A percentile compares a stretch with the other conserved stretches of the same genome.
These are phyloP conservation scores for Didymellaceae sp. DNA, from an alignment of 2,329 filamentous ascomycete genomes.

Conservation along the genomic window DNA sequence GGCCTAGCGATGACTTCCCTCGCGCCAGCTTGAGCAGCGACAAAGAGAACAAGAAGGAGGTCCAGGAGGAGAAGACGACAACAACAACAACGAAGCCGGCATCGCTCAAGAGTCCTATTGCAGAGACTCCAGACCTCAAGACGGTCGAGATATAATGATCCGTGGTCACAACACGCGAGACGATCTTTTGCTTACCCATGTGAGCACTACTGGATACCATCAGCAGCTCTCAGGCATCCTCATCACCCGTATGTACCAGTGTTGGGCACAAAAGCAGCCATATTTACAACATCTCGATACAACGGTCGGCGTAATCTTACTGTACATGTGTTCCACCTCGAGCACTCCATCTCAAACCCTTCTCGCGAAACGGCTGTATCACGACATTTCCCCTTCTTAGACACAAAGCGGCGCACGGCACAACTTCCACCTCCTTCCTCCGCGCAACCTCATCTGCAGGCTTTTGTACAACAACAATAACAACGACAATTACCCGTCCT, in stretches of 20 bases:
- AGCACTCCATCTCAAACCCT: not conserved
- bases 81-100: slow-evolving; percentile 12
- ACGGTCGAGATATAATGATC: slow-evolving; percentile 55
- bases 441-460: slow-evolving; percentile 6
- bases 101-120: slow-evolving; percentile 38
- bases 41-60: slow-evolving; percentile 46
- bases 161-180: not conserved
- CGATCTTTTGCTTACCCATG: not conserved
- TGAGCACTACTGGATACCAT: slow-evolving; percentile 17
- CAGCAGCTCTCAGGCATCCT: slow-evolving; percentile 10
- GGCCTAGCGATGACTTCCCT: slow-evolving; percentile 47
- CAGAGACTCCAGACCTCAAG: slow-evolving; percentile 53
- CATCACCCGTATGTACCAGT: not conserved
- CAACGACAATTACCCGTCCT: not conserved
- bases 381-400: slow-evolving; percentile 19
- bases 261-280: slow-evolving; percentile 6
- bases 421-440: not conserved
- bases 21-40: slow-evolving; percentile 47
- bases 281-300: slow-evolving; percentile 13
- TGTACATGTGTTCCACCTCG: slow-evolving; percentile 13
- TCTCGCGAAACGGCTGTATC: slow-evolving; percentile 19
- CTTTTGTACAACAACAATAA: slow-evolving; percentile 23
- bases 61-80: slow-evolving; percentile 27
- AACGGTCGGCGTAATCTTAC: slow-evolving; percentile 18
- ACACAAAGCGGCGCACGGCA: slow-evolving; percentile 1